Base-by-base conservation (phyloP, 129 eudicot species). In the Logfia minima region DNA sequence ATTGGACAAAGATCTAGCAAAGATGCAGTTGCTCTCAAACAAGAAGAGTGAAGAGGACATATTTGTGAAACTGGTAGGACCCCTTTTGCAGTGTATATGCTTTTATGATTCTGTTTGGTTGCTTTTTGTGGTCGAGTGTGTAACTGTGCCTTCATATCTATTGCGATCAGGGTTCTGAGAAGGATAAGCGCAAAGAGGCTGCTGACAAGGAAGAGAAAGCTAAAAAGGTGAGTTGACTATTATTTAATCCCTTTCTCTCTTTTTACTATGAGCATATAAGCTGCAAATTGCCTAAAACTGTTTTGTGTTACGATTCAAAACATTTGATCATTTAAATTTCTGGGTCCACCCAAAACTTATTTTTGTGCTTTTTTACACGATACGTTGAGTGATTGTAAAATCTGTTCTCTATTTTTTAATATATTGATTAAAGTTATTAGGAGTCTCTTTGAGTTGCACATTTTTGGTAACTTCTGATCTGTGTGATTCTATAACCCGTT, bases 21-120 rank as follows among this genome's bases (percentile, higher is more conserved):
- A 67, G 55, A 81, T 81, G 84, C 84, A 74, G 56, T 43, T 81
- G 80, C 76, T 81, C 16, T 67, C 76, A 0, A 81, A 68, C 80
- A 81, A 75, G 60, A 81, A 81, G 80, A 74, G 70, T 19, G 80
- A 81, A 68, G 84, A 81, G 65, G 84, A 81, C 48, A 81, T 81
- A 4, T 81, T 81, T 81, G 84, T 81, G 18, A 81, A 81, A 41
- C 70, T 75, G 70, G 98, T 93, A 66, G 77, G 75, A 16, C 59
- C 61, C 4, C 24, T 41, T 23, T 2, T 59, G 24, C 56, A 45
- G 1, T 60, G n/a, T 26, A 34, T 1, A 0, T 52, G 22, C 66
- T 11, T 22, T 24, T 22, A 14, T 2, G 37, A 10, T 16, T 70
- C 14, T 55, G 3, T 18, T 7, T 41, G 19, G 26, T 8, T 23